phyloP scores from a whole-genome alignment of 2,329 filamentous ascomycete genomes.

The Epichloe typhina region DNA sequence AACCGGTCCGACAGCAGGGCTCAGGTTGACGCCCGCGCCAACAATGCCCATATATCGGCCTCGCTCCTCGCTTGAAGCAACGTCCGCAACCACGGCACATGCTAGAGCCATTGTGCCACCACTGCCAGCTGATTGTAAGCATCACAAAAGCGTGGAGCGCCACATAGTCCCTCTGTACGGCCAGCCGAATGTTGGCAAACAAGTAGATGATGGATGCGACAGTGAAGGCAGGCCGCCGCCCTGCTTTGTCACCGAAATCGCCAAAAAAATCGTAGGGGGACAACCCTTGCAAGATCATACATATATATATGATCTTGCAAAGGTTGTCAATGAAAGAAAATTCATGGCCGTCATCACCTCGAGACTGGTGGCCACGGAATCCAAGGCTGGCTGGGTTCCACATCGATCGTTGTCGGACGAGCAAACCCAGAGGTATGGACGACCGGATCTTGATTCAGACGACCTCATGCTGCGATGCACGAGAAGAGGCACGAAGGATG shows the following conservation, averaged over 20 bases:
- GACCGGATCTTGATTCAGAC: too few relatives aligned
- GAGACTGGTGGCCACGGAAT: slow-evolving; percentile 26
- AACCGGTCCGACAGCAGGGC: slow-evolving; percentile 42
- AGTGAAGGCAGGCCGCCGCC: slow-evolving; percentile 48
- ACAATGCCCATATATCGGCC: slow-evolving; percentile 61
- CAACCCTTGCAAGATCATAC: slow-evolving; percentile 47
- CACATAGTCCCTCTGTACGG: slow-evolving; percentile 41
- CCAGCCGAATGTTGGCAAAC: slow-evolving; percentile 45
- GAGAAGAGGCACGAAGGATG: too few relatives aligned
- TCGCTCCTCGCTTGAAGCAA: slow-evolving; percentile 54
- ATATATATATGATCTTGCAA: slow-evolving; percentile 13
- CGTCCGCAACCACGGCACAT: slow-evolving; percentile 59
- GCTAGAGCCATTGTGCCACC: slow-evolving; percentile 59
- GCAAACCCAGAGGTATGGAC: not conserved
- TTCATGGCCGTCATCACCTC: slow-evolving; percentile 26
- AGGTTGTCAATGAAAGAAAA: slow-evolving; percentile 40
- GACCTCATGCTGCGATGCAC: too few relatives aligned
- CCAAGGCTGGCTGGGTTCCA: slow-evolving; percentile 17
- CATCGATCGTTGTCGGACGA: not conserved
- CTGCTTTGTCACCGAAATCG: slow-evolving; percentile 46
- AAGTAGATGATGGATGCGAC: slow-evolving; percentile 44
- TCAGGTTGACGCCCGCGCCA: slow-evolving; percentile 44
- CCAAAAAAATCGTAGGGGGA: slow-evolving; percentile 44
- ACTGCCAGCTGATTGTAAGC: slow-evolving; percentile 50
- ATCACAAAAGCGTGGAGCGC: slow-evolving; percentile 46